These are phyloP conservation scores for Neonectria ditissima DNA, from an alignment of 2,329 filamentous ascomycete species.

Conservation along the genomic window DNA sequence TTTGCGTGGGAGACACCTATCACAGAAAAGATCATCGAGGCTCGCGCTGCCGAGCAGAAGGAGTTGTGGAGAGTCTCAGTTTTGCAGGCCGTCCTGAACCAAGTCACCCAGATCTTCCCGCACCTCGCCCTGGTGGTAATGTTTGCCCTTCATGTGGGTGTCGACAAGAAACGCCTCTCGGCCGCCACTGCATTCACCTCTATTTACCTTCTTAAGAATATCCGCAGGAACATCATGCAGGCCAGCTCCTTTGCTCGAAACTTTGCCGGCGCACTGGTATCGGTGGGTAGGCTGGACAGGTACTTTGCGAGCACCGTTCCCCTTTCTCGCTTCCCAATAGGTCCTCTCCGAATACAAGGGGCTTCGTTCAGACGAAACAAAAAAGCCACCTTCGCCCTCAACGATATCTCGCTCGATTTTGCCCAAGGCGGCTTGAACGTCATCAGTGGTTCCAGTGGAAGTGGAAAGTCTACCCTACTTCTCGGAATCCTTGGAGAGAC, in stretches of 20 bases:
- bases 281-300: conserved; percentile 64
- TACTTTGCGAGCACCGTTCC: conserved; percentile 66
- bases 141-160: conserved; percentile 63
- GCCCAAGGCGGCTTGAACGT: conserved; percentile 66
- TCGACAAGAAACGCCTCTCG: conserved; percentile 61
- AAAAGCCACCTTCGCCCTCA: conserved; percentile 62
- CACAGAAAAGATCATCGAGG: conserved; percentile 61
- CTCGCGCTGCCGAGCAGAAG: conserved; percentile 64
- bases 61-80: conserved; percentile 66
- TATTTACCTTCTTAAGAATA: conserved; percentile 63
- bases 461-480: conserved; percentile 68
- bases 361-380: conserved; percentile 64
- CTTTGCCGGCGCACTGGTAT: conserved; percentile 53
- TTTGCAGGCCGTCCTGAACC: conserved; percentile 58
- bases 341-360: conserved; percentile 59
- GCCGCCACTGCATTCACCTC: conserved; percentile 70
- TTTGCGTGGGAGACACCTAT: conserved; percentile 70
- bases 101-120: conserved; percentile 65
- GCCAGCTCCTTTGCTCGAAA: conserved; percentile 56
- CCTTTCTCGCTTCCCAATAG: conserved; percentile 60
- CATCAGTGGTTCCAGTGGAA: conserved; percentile 65
- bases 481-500: conserved; percentile 67
- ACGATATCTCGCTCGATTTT: conserved; percentile 63
- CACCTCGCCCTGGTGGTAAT: conserved; percentile 65
- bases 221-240: conserved; percentile 65